Evolutionary conservation across 345 rosid species (phyloP), one percentile per base, ranked within the genome.

Genomic region (Atalantia buxifolia): DNA sequence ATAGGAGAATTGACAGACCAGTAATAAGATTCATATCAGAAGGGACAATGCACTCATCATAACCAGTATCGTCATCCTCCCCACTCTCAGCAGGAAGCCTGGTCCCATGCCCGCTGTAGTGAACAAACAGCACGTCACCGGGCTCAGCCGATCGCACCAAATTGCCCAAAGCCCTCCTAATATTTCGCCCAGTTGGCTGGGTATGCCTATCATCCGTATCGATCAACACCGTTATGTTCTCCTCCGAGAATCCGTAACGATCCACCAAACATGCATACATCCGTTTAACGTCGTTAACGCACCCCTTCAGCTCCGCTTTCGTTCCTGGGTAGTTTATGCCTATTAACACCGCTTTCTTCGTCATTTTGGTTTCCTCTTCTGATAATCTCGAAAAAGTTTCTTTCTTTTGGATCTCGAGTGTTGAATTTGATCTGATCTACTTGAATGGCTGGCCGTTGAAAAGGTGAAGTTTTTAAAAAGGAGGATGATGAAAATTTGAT

Each of bases 31-130:
- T 95, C 99, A 93, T 95, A 78, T 95, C 99, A 79, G 88, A 89
- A 61, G 99, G 99, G 33, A 91, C 98, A 76, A 95, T 91, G 88
- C 99, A 93, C 77, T 93, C 99, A 81, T 95, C 99, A 48, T 78
- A 95, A 16, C 99, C 99, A 55, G 98, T 95, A 70, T 95, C 98
- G 79, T 95, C 99, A 31, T 91, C 94, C 80, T 95, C 97, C 7
- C 99, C 99, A 5, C 97, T 89, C 89, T 95, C 98, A 8, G 98
- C 96, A 0, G 99, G 99, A 28, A 95, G 89, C 83, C 99, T 90
- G n/a, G 98, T 95, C 45, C 98, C 99, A 19, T 95, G 99, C 35
- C 98, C 99, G 74, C 98, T 95, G 83, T 92, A 95, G 79, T 95
- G 99, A 9, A 93, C 93, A 40, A 92, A 88, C 22, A 93, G 87